phyloP scores from a whole-genome alignment of 2,329 filamentous ascomycete species.

The Cladosporium oxysporum region DNA sequence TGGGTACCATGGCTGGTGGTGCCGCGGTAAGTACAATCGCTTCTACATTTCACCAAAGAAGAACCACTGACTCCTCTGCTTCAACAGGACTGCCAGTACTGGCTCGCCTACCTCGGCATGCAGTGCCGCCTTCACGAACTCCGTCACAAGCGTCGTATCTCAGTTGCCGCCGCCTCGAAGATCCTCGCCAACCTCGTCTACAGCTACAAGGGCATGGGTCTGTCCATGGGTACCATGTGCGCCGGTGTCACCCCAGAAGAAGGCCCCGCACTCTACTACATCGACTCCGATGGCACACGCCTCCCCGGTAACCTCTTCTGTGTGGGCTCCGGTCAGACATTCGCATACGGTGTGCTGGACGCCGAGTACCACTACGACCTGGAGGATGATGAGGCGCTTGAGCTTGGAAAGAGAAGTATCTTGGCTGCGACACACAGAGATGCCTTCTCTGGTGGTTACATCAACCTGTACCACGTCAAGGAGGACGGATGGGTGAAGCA shows the following conservation, averaged over 20 bases:
- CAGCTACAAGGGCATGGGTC: conserved; percentile 96
- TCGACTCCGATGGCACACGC: conserved; percentile 94
- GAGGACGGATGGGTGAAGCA: conserved; percentile 99
- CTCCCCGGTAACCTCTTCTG: conserved; percentile 95
- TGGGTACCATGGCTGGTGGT: conserved; percentile 98
- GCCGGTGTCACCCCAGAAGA: conserved; percentile 94
- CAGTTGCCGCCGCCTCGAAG: conserved; percentile 94
- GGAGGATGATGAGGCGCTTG: conserved; percentile 81
- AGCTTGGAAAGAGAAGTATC: conserved; percentile 88
- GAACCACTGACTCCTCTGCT: neutral
- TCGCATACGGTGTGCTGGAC: conserved; percentile 96
- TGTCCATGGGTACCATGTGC: conserved; percentile 99
- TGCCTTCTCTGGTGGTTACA: conserved; percentile 97
- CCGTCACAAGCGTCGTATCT: conserved; percentile 97
- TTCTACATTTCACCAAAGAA: too few relatives aligned
- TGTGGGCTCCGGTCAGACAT: conserved; percentile 96
- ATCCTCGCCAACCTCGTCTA: conserved; percentile 98
- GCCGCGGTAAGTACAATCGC: conserved; percentile 66
- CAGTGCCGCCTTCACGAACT: conserved; percentile 99
- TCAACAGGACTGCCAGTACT: conserved; percentile 96
- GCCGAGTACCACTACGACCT: conserved; percentile 93
- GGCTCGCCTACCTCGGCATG: conserved; percentile 98
- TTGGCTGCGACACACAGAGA: conserved; percentile 94
- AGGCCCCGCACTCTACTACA: conserved; percentile 97
- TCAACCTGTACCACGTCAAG: conserved; percentile 99